Percentiles rank a stretch among this genome's conserved stretches.
These are phyloP conservation scores for Alliaria petiolata DNA, from an alignment of 345 rosid genomes.

Conservation along the genomic window DNA sequence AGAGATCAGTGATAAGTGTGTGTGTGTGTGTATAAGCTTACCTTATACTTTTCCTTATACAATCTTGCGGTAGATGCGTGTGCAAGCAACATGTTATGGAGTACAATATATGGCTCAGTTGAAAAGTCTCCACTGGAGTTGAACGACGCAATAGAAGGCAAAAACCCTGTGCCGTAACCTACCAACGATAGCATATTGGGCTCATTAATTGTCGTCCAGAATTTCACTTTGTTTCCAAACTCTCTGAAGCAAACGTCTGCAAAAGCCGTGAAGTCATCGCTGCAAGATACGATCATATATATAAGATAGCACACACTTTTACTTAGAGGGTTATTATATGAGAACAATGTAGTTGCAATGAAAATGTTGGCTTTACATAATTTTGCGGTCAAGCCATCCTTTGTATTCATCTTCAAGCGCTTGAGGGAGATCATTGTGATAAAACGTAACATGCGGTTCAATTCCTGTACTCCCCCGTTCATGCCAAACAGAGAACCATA, in stretches of 20 bases:
- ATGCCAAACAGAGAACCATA: neutral
- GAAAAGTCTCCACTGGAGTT: constrained; percentile 52
- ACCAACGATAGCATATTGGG: constrained; percentile 43
- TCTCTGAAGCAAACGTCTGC: constrained; percentile 68
- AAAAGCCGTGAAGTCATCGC: constrained; percentile 66
- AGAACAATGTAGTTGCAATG: neutral
- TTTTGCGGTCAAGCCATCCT: constrained; percentile 54
- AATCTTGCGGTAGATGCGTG: constrained; percentile 55
- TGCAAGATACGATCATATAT: constrained; percentile 29
- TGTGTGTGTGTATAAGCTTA: neutral
- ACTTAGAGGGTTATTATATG: neutral
- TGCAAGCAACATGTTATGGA: constrained; percentile 56
- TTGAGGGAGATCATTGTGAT: constrained; percentile 55
- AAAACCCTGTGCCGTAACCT: constrained; percentile 27
- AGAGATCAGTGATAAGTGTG: no score
- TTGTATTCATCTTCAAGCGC: constrained; percentile 71
- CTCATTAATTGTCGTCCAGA: constrained; percentile 71
- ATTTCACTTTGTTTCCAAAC: constrained; percentile 53
- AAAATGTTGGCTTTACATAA: constrained; percentile 39
- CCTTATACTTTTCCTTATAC: constrained; percentile 58
- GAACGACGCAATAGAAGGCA: constrained; percentile 30
- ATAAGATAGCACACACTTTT: neutral
- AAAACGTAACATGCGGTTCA: constrained; percentile 49
- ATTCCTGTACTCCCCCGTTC: constrained; percentile 38
- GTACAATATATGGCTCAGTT: constrained; percentile 59